These are phyloP conservation scores for Chrysosporium queenslandicum DNA, from an alignment of 2,329 filamentous ascomycete species.

Conservation along the genomic window DNA sequence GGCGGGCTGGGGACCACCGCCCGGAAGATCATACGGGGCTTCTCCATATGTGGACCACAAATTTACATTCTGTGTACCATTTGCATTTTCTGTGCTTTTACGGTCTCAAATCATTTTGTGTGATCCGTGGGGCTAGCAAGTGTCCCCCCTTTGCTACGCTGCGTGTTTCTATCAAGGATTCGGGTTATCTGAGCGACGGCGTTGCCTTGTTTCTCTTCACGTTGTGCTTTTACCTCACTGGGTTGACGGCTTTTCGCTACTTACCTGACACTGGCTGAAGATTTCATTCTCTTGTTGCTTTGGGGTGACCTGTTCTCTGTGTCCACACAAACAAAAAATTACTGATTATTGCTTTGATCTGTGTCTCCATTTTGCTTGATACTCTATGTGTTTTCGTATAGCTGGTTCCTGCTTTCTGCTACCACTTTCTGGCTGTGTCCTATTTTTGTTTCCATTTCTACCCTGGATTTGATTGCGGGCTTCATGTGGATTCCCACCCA, in stretches of 20 bases:
- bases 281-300: not conserved
- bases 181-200: not conserved
- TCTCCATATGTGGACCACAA: not conserved
- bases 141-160: not conserved
- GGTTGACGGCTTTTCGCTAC: not conserved
- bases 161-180: not conserved
- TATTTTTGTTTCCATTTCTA: no score
- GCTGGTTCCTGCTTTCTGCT: no score
- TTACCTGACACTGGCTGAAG: not conserved
- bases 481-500: no score
- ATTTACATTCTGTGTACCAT: slow-evolving; percentile 5
- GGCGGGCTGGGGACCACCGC: not conserved
- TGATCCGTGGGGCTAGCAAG: not conserved
- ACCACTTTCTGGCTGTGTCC: no score
- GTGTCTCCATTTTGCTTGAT: no score
- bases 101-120: not conserved
- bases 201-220: not conserved
- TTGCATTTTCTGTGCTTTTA: not conserved
- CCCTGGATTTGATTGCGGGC: no score
- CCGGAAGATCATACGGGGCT: no score
- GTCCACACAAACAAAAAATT: no score
- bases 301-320: not conserved
- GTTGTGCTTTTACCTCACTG: not conserved
- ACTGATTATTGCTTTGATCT: no score
- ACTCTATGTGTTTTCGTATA: no score